Percentiles rank a stretch among this genome's conserved stretches.
Evolutionary conservation across 2,329 filamentous ascomycete genomes (phyloP).

Genomic region (Graphium sp.): DNA sequence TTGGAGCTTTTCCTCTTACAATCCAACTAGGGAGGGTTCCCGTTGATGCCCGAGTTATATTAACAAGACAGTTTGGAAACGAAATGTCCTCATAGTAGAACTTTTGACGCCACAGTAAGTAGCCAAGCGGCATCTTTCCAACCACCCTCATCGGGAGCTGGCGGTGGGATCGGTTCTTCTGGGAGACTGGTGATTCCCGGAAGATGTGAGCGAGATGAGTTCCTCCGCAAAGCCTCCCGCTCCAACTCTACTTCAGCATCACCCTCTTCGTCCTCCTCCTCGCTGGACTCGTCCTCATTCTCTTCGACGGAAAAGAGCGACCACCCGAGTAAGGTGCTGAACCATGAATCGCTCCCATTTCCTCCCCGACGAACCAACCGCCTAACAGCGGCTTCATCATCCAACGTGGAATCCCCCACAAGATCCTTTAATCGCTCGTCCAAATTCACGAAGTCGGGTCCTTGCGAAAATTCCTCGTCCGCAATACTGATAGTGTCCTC

Average conservation of each 20-base stretch:
- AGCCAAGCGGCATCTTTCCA: slow-evolving; percentile 56
- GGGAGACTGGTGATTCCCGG: slow-evolving; percentile 12
- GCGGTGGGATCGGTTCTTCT: slow-evolving; percentile 28
- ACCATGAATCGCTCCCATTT: slow-evolving; percentile 37
- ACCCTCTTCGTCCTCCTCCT: slow-evolving; percentile 19
- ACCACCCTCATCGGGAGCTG: slow-evolving; percentile 35
- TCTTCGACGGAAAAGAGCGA: slow-evolving; percentile 46
- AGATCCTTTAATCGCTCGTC: slow-evolving; percentile 40
- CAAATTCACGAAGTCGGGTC: slow-evolving; percentile 44
- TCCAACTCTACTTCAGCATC: slow-evolving; percentile 12
- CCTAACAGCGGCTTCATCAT: slow-evolving; percentile 42
- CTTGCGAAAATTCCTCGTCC: slow-evolving; percentile 2
- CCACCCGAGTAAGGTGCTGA: slow-evolving; percentile 41
- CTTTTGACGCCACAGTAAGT: slow-evolving; percentile 45
- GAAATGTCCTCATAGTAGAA: slow-evolving; percentile 35
- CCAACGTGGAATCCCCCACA: slow-evolving; percentile 29
- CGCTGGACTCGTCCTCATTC: slow-evolving; percentile 32
- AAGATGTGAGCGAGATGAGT: slow-evolving; percentile 15
- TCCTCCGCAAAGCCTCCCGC: slow-evolving; percentile 12
- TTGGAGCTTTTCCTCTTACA: no score
- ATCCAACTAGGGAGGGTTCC: no score
- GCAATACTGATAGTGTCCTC: no score
- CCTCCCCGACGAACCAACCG: slow-evolving; percentile 36
- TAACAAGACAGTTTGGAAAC: no score
- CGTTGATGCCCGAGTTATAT: no score